phyloP scores from a whole-genome alignment of 1,284 basidiomycete genomes.

The Agaricales sp. region DNA sequence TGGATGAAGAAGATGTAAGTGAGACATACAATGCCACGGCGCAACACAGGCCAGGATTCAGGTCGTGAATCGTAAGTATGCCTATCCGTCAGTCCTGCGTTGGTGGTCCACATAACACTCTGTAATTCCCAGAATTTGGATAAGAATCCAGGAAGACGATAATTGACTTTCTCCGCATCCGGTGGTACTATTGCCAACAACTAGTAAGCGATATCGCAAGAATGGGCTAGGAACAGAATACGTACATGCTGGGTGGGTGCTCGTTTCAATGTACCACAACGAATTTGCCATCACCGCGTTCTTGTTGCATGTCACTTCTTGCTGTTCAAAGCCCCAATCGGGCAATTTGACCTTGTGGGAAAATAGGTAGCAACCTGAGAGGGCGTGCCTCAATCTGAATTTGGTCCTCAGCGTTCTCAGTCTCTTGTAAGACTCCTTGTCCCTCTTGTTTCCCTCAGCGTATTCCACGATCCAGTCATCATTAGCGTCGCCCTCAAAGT shows the following conservation, averaged over 20 bases:
- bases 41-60: conserved; percentile 78
- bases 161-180: conserved; percentile 80
- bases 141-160: conserved; percentile 78
- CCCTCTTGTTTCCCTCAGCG: conserved; percentile 53
- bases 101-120: conserved; percentile 97
- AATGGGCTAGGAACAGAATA: conserved; percentile 13
- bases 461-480: conserved; percentile 97
- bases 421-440: conserved; percentile 60
- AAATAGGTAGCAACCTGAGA: conserved; percentile 94
- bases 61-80: conserved; percentile 95
- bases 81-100: conserved; percentile 88
- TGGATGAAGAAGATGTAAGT: not conserved
- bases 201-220: not conserved
- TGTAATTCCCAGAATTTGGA: conserved; percentile 90
- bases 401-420: conserved; percentile 75
- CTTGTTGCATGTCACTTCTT: conserved; percentile 98
- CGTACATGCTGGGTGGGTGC: conserved; percentile 68
- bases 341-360: conserved; percentile 97
- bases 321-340: conserved; percentile 97
- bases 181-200: conserved; percentile 41
- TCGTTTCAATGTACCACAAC: conserved; percentile 92
- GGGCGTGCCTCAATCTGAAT: conserved; percentile 78
- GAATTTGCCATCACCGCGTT: conserved; percentile 88
- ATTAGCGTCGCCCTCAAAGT: conserved; percentile 84
- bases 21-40: conserved; percentile 73